A percentile compares a stretch with the other conserved stretches of the same genome.
phyloP scores from a whole-genome alignment of 2,329 filamentous ascomycete species.

The Ophiobolus disseminans region DNA sequence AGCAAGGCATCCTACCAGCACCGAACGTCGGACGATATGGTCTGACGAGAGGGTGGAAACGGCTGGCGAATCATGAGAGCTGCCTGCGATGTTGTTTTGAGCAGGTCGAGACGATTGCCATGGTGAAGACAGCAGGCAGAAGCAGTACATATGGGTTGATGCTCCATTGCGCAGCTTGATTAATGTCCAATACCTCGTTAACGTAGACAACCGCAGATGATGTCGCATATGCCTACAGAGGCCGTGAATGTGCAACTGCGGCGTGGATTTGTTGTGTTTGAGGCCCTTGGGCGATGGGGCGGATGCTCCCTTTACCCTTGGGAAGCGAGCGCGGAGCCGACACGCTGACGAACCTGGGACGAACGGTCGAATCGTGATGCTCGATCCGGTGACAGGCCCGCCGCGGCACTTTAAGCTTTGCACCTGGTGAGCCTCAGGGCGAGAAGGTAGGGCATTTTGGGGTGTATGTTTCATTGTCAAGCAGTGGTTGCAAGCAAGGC shows the following conservation, averaged over 20 bases:
- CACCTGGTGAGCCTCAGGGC: not conserved
- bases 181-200: too few relatives aligned
- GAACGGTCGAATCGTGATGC: conserved; percentile 30
- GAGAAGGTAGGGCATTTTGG: not conserved
- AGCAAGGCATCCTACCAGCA: conserved; percentile 1
- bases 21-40: not conserved
- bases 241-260: too few relatives aligned
- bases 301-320: conserved; percentile 19
- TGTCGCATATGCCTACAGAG: too few relatives aligned
- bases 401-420: not conserved
- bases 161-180: too few relatives aligned
- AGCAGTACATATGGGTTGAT: too few relatives aligned
- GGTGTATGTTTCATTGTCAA: conserved; percentile 6
- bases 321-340: conserved; percentile 25
- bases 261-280: conserved; percentile 17
- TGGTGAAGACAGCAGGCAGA: not conserved
- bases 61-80: not conserved
- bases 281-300: conserved; percentile 22
- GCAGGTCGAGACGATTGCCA: not conserved
- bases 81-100: not conserved
- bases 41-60: not conserved
- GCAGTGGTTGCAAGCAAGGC: conserved; percentile 4
- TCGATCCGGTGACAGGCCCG: conserved; percentile 25
- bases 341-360: conserved; percentile 31
- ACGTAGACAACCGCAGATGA: too few relatives aligned